phyloP scores from a whole-genome alignment of 768 basidiomycete genomes.

The Tephrocybe rancida region DNA sequence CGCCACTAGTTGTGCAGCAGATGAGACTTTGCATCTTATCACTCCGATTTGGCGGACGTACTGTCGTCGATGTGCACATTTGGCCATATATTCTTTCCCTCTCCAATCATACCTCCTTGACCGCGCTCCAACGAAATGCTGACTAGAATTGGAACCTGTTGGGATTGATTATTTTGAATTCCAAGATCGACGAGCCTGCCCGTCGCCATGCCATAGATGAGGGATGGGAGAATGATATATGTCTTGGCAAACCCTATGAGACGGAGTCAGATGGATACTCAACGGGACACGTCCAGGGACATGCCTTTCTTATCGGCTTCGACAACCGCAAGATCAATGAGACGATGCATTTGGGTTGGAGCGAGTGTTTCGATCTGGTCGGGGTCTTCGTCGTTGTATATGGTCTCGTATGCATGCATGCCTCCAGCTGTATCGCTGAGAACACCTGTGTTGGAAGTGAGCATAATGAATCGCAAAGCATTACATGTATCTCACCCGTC shows the following conservation, averaged over 20 bases:
- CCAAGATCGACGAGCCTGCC: slow-evolving; percentile 30
- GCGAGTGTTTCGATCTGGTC: slow-evolving; percentile 46
- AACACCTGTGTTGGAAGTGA: slow-evolving; percentile 28
- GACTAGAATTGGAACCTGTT: slow-evolving; percentile 25
- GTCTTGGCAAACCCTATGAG: slow-evolving; percentile 23
- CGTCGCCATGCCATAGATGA: slow-evolving; percentile 26
- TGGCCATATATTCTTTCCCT: slow-evolving; percentile 29
- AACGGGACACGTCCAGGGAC: neutral
- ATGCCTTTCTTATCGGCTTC: slow-evolving; percentile 49
- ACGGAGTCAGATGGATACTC: neutral
- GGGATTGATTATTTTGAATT: slow-evolving; percentile 26
- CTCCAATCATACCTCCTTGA: slow-evolving; percentile 25
- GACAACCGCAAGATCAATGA: slow-evolving; percentile 47
- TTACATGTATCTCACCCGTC: neutral
- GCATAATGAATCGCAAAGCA: neutral
- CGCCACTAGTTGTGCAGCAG: slow-evolving; percentile 28
- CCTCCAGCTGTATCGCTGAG: slow-evolving; percentile 48
- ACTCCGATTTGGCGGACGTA: slow-evolving; percentile 21
- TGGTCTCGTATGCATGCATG: slow-evolving; percentile 29
- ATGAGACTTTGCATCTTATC: neutral
- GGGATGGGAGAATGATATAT: slow-evolving; percentile 27
- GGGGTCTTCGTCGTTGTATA: slow-evolving; percentile 51
- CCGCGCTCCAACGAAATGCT: slow-evolving; percentile 28
- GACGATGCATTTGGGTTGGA: slow-evolving; percentile 44
- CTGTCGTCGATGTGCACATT: slow-evolving; percentile 46